These are phyloP conservation scores for Aureococcus anophagefferens DNA, from an alignment of 108 stramenopile species.

Conservation along the genomic window DNA sequence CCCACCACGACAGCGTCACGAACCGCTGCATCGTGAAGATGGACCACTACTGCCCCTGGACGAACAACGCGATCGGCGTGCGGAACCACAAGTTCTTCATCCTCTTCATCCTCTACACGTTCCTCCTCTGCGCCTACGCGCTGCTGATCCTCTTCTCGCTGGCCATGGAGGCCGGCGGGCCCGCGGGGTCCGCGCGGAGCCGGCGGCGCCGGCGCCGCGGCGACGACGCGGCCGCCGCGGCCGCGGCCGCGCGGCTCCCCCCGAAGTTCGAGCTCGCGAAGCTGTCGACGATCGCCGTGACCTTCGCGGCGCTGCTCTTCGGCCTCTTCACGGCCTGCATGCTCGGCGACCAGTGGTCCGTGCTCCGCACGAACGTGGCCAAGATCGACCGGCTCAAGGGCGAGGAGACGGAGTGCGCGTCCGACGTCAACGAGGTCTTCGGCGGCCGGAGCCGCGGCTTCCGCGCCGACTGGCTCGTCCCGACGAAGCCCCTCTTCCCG, in stretches of 20 bases:
- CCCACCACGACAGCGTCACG: slow-evolving; percentile 76
- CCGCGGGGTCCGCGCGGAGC: slow-evolving; percentile 2
- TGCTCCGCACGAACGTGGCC: slow-evolving; percentile 75
- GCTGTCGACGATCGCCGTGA: slow-evolving; percentile 50
- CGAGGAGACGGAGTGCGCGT: slow-evolving; percentile 58
- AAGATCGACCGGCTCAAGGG: slow-evolving; percentile 95
- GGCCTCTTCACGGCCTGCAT: slow-evolving; percentile 96
- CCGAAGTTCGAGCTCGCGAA: slow-evolving; percentile 5
- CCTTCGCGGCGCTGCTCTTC: slow-evolving; percentile 74
- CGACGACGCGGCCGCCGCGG: neutral
- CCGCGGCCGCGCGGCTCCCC: neutral
- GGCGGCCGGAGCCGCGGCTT: slow-evolving; percentile 44
- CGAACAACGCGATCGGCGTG: slow-evolving; percentile 97
- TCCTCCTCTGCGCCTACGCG: slow-evolving; percentile 68
- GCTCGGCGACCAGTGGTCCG: slow-evolving; percentile 90
- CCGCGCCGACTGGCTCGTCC: slow-evolving; percentile 17
- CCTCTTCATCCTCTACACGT: slow-evolving; percentile 92
- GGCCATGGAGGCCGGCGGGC: slow-evolving; percentile 32
- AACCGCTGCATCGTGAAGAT: slow-evolving; percentile 79
- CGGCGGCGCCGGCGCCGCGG: slow-evolving; percentile 6
- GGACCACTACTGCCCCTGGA: slow-evolving; percentile 94
- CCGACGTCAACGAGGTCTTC: slow-evolving; percentile 86
- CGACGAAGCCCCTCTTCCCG: slow-evolving; percentile 13
- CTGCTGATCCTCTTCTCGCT: slow-evolving; percentile 47
- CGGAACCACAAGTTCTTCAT: slow-evolving; percentile 99